These are phyloP conservation scores for Sporothrix humicola DNA, from an alignment of 2,329 filamentous ascomycete species.

Conservation along the genomic window DNA sequence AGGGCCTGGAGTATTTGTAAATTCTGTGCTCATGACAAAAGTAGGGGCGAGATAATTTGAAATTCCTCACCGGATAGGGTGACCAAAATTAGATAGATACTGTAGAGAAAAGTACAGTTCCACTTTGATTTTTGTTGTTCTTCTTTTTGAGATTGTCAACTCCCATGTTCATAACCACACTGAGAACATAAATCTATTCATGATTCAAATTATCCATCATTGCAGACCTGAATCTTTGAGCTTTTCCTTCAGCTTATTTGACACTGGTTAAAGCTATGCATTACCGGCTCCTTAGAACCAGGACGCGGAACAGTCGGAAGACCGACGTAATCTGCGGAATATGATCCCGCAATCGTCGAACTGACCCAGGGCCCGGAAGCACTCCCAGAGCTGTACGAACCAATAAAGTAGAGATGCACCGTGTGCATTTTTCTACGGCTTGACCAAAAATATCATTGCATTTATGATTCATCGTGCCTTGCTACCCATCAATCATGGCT, in stretches of 20 bases:
- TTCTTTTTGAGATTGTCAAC: too few species aligned
- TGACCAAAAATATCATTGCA: neutral
- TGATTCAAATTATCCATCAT: too few species aligned
- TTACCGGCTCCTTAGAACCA: too few species aligned
- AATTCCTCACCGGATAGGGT: too few species aligned
- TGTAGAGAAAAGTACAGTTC: too few species aligned
- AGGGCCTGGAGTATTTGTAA: neutral
- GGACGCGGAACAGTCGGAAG: too few species aligned
- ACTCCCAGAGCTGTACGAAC: neutral
- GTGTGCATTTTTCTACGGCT: neutral
- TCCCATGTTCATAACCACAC: too few species aligned
- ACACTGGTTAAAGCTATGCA: too few species aligned
- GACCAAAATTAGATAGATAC: neutral
- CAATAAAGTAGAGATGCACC: neutral
- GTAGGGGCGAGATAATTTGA: neutral
- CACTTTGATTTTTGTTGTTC: too few species aligned
- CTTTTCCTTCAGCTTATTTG: too few species aligned
- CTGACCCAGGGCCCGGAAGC: neutral
- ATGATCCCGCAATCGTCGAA: neutral
- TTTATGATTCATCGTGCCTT: neutral
- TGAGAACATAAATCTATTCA: too few species aligned
- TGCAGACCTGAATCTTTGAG: too few species aligned
- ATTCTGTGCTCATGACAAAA: neutral
- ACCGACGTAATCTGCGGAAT: neutral
- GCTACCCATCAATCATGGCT: neutral